Percentiles rank a stretch among this genome's conserved stretches.
phyloP scores from a whole-genome alignment of 352 stramenopile genomes.

The Globisporangium splendens region DNA sequence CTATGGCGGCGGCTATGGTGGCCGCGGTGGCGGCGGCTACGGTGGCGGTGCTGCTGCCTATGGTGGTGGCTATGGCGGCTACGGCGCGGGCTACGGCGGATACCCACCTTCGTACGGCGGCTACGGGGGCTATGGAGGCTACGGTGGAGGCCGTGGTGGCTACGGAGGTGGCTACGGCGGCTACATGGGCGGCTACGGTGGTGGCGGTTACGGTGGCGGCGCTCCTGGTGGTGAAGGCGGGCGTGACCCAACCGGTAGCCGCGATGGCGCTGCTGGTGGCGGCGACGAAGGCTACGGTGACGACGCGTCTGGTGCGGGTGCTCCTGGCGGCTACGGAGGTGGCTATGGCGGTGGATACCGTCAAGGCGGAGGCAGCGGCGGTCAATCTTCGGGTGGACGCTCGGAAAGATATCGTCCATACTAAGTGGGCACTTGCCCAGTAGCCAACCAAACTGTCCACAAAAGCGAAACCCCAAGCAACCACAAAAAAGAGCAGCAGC shows the following conservation, averaged over 20 bases:
- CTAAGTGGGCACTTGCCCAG: slow-evolving; percentile 25
- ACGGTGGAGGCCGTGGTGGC: slow-evolving; percentile 21
- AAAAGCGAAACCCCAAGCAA: neutral
- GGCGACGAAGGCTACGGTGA: slow-evolving; percentile 29
- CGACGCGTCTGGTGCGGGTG: slow-evolving; percentile 24
- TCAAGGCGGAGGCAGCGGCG: slow-evolving; percentile 44
- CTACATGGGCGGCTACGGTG: slow-evolving; percentile 16
- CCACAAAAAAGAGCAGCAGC: neutral
- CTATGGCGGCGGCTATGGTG: slow-evolving; percentile 22
- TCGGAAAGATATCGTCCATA: slow-evolving; percentile 86
- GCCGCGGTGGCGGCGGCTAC: slow-evolving; percentile 14
- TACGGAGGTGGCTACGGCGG: slow-evolving; percentile 26
- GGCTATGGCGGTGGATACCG: slow-evolving; percentile 41
- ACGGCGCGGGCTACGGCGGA: slow-evolving; percentile 20
- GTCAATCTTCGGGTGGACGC: slow-evolving; percentile 51
- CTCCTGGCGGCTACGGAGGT: slow-evolving; percentile 28
- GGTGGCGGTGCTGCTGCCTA: slow-evolving; percentile 15
- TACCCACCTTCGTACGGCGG: slow-evolving; percentile 14
- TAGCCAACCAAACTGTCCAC: neutral
- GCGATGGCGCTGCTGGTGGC: slow-evolving; percentile 11
- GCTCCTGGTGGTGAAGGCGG: slow-evolving; percentile 17
- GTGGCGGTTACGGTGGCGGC: slow-evolving; percentile 14
- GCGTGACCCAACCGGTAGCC: slow-evolving; percentile 15
- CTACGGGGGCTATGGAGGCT: slow-evolving; percentile 30
- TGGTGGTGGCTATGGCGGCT: slow-evolving; percentile 14